Conservation (phyloP, 129 eudicot genomes). For the Scalesia atractyloides region DNA sequence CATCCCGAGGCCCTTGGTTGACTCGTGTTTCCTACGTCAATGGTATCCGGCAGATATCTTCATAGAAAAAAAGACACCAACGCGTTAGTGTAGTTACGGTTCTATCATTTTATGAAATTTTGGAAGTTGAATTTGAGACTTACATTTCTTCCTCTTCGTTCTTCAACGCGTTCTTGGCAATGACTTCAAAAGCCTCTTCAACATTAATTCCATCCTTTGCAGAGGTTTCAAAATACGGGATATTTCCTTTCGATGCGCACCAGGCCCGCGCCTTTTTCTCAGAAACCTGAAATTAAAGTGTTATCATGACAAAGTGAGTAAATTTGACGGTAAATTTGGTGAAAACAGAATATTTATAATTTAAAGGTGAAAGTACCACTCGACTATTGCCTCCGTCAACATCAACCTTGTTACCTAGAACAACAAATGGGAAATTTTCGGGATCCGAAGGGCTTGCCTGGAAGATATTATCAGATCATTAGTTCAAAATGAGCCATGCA, state of each 20-base stretch:
- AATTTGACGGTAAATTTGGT: neutral
- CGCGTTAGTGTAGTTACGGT: neutral
- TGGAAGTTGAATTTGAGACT: conserved; percentile 30
- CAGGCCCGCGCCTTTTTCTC: conserved; percentile 98
- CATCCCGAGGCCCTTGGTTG: conserved; percentile 85
- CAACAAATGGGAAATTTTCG: conserved; percentile 92
- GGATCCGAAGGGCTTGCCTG: conserved; percentile 99
- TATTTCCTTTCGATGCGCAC: conserved; percentile 98
- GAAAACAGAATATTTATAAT: neutral
- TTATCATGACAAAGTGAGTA: neutral
- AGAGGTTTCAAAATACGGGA: conserved; percentile 96
- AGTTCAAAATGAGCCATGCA: conserved; percentile 7
- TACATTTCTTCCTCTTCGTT: conserved; percentile 97
- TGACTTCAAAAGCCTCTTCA: conserved; percentile 95
- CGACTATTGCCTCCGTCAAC: conserved; percentile 89
- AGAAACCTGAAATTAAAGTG: conserved; percentile 56
- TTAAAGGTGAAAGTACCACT: conserved; percentile 54
- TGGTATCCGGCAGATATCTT: conserved; percentile 96
- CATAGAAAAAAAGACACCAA: neutral
- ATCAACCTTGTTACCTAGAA: conserved; percentile 90
- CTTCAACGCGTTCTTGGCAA: conserved; percentile 87
- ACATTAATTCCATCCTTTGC: conserved; percentile 96
- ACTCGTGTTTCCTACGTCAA: conserved; percentile 83
- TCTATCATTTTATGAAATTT: neutral
- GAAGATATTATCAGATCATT: conserved; percentile 33